Base-by-base conservation (phyloP, 768 basidiomycete species). In the Asterophora parasitica region DNA sequence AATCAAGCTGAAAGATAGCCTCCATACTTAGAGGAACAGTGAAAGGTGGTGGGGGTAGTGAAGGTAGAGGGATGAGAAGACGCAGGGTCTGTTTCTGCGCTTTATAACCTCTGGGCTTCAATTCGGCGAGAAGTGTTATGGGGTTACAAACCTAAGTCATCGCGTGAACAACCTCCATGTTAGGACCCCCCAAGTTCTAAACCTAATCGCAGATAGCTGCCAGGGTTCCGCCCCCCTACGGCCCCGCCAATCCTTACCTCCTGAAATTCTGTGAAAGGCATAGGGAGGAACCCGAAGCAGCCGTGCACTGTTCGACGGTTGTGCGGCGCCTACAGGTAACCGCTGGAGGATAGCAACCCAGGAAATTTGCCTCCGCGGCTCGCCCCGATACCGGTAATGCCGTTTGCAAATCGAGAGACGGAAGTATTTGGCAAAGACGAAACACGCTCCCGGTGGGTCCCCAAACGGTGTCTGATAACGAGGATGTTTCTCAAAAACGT, bases 71-170 rank as follows among this genome's bases (percentile, higher is more conserved):
- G 8, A 15, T n/a, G n/a, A 31, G 48, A 34, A 11, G 19, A 28
- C 34, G 26, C 43, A 19, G 30, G 16, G 36, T 9, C 28, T n/a
- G 32, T 36, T 44, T 38, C 30, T 23, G 39, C 39, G 23, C 33
- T 30, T 48, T 48, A 41, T 31, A 27, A 36, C 12, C 2, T 40
- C 42, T 19, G 37, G 5, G 51, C 47, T 48, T 52, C 41, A 37
- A 36, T 23, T 23, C 3, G 23, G 23, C 23, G 48, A 52, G 36
- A 43, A 41, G 19, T 41, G 17, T 39, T 13, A 3, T 19, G 19
- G 6, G 23, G 34, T 35, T 35, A 35, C 34, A 41, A 13, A 41
- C 26, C 38, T 13, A 41, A 41, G 28, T 41, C 4, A 26, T 26
- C 19, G 20, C 12, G 11, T 17, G 3, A 23, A 23, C 23, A 39